A percentile compares a stretch with the other conserved stretches of the same genome.
Conservation (phyloP, 169 alveolate genomes). For the Plasmodium cynomolgi region DNA sequence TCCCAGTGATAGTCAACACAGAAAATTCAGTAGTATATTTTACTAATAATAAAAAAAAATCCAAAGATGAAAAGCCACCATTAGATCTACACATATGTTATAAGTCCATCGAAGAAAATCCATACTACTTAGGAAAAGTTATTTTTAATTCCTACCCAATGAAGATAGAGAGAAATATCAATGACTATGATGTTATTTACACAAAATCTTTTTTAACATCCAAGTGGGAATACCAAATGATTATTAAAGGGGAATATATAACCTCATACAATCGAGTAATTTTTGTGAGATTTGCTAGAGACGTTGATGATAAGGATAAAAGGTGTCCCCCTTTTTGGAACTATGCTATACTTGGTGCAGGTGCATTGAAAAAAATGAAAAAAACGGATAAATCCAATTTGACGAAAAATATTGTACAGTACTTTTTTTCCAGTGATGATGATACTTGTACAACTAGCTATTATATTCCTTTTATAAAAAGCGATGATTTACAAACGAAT, state of each 20-base stretch:
- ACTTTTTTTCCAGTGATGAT: conserved; percentile 43
- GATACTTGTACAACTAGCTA: background rate
- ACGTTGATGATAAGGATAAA: background rate
- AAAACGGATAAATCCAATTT: conserved; percentile 4
- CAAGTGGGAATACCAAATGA: conserved; percentile 52
- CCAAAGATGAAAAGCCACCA: conserved; percentile 40
- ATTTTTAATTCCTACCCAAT: conserved; percentile 52
- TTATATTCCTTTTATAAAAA: conserved; percentile 59
- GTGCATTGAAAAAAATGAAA: conserved; percentile 22
- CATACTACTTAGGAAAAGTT: conserved; percentile 36
- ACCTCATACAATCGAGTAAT: conserved; percentile 36
- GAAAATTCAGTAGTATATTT: conserved; percentile 28
- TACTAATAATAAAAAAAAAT: conserved; percentile 47
- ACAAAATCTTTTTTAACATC: conserved; percentile 67
- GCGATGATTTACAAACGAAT: conserved; percentile 60
- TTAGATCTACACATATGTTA: conserved; percentile 64
- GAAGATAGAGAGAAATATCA: conserved; percentile 1
- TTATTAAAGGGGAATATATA: conserved; percentile 43
- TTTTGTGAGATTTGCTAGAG: conserved; percentile 26
- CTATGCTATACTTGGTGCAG: conserved; percentile 61
- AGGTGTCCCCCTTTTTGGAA: conserved; percentile 72
- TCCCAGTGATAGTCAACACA: conserved; percentile 48
- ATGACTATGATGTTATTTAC: conserved; percentile 36
- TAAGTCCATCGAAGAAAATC: conserved; percentile 7
- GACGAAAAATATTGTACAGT: conserved; percentile 14